These are phyloP conservation scores for Lachnellula occidentalis DNA, from an alignment of 2,329 filamentous ascomycete species.

Conservation along the genomic window DNA sequence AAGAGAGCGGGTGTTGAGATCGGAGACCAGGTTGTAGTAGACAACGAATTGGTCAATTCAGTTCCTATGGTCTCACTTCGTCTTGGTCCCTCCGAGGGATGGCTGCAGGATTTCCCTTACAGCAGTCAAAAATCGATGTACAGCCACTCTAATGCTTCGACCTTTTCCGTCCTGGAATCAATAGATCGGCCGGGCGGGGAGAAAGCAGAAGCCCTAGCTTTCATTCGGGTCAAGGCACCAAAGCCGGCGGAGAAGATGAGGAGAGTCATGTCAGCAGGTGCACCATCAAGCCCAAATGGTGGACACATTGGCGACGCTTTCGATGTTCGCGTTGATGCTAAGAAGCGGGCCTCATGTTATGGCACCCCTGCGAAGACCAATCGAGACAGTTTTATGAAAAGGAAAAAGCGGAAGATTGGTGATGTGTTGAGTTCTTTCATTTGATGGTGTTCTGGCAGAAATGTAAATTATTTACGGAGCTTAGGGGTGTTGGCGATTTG, in stretches of 20 bases:
- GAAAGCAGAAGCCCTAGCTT: conserved; percentile 2
- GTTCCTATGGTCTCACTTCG: conserved; percentile 27
- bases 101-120: not conserved
- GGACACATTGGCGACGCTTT: not conserved
- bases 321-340: not conserved
- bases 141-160: not conserved
- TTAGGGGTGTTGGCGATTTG: not conserved
- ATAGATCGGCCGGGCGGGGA: not conserved
- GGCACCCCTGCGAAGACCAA: not conserved
- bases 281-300: not conserved
- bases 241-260: not conserved
- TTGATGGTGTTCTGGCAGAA: conserved; percentile 1
- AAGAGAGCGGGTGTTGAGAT: conserved; percentile 17
- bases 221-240: conserved; percentile 13
- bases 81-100: conserved; percentile 17
- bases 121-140: conserved; percentile 7
- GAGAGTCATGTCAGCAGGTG: not conserved
- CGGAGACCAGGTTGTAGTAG: conserved; percentile 16
- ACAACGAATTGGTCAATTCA: conserved; percentile 19
- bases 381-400: conserved; percentile 7
- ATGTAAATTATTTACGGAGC: not conserved
- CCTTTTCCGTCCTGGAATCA: not conserved
- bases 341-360: not conserved
- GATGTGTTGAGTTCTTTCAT: conserved; percentile 21
- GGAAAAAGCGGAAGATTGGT: conserved; percentile 20